Evolutionary conservation across 1,139 yeast genomes (phyloP).

Genomic region (Geotrichum klebahnii): DNA sequence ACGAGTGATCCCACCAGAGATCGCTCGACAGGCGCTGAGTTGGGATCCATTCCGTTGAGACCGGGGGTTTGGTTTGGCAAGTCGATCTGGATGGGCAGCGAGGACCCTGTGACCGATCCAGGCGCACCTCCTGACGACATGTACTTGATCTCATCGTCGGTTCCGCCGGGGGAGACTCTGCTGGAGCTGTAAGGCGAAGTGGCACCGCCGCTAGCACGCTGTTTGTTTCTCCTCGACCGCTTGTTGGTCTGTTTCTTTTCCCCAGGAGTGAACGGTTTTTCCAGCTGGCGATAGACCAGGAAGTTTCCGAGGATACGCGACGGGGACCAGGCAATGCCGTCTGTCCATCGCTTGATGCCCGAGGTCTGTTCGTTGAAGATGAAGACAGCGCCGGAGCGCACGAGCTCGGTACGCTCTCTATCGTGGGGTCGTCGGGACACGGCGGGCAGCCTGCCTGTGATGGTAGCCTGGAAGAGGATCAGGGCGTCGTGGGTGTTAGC

Average conservation of each 20-base stretch:
- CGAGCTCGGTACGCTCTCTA: conserved; percentile 61
- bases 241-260: conserved; percentile 40
- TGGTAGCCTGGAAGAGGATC: conserved; percentile 70
- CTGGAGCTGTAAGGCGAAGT: conserved; percentile 7
- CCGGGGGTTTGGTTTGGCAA: conserved; percentile 7
- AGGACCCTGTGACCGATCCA: conserved; percentile 17
- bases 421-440: conserved; percentile 81
- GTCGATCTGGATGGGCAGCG: conserved; percentile 21
- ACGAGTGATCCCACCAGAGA: conserved; percentile 54
- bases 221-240: conserved; percentile 24
- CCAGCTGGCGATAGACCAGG: conserved; percentile 74
- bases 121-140: conserved; percentile 19
- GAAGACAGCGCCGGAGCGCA: conserved; percentile 74
- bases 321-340: conserved; percentile 90
- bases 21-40: conserved; percentile 31
- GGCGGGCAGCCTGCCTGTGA: conserved; percentile 57
- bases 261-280: conserved; percentile 49
- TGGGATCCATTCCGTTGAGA: neutral
- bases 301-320: conserved; percentile 81
- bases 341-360: conserved; percentile 91
- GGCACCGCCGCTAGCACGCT: neutral
- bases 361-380: conserved; percentile 79
- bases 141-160: conserved; percentile 17
- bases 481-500: conserved; percentile 81
- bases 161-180: conserved; percentile 1